phyloP scores from a whole-genome alignment of 352 stramenopile genomes.

The Globisporangium uncinulatum region DNA sequence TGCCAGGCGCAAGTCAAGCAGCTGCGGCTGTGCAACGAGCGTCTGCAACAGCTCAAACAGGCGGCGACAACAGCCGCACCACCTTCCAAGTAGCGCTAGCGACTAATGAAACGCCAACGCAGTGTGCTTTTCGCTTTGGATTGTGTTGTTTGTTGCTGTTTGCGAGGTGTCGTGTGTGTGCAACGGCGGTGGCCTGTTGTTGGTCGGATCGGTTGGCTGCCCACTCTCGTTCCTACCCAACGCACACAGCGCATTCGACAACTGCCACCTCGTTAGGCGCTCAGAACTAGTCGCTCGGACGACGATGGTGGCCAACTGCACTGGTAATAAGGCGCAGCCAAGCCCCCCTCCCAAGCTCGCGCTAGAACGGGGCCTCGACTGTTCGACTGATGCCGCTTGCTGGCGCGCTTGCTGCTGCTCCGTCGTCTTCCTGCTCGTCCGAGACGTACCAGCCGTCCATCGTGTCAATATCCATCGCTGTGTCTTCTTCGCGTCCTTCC shows the following conservation, averaged over 20 bases:
- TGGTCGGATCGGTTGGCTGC: too few species aligned
- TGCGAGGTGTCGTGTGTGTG: too few species aligned
- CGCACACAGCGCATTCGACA: too few species aligned
- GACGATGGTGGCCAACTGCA: too few species aligned
- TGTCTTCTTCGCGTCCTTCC: constrained; percentile 89
- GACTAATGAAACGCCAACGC: background rate
- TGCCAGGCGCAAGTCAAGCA: constrained; percentile 76
- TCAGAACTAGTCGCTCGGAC: too few species aligned
- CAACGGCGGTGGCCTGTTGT: too few species aligned
- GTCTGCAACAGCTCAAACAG: constrained; percentile 47
- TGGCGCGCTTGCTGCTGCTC: constrained; percentile 32
- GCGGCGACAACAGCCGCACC: constrained; percentile 19
- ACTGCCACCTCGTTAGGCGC: too few species aligned
- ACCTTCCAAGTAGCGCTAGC: background rate
- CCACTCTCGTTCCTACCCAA: too few species aligned
- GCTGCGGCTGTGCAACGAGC: constrained; percentile 76
- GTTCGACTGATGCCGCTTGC: constrained; percentile 35
- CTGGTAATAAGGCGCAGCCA: too few species aligned
- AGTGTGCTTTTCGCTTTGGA: too few species aligned
- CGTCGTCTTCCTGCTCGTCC: constrained; percentile 72
- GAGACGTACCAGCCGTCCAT: constrained; percentile 89
- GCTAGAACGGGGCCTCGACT: constrained; percentile 71
- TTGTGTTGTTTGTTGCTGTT: too few species aligned
- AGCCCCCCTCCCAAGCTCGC: background rate
- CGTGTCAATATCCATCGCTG: constrained; percentile 85